Base-by-base conservation (phyloP, 345 rosid genomes). In the Moricandia arvensis region DNA sequence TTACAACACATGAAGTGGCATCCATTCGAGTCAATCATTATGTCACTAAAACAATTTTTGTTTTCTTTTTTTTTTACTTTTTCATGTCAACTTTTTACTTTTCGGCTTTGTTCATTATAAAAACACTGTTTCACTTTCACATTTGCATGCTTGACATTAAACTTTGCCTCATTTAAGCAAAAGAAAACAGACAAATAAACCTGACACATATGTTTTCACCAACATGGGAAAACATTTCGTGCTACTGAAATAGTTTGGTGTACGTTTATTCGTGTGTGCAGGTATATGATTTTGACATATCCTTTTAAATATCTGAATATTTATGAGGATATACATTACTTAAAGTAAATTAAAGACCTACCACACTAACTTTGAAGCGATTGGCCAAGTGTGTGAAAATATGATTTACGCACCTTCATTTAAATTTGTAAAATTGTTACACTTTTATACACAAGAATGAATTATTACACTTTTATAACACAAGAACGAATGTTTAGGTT, bases 1-100 rank as follows among this genome's bases (percentile, higher is more conserved):
- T 55, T 54, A 69, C 59, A 30, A 63, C 15, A 38, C 38, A 76
- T 76, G 75, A 76, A 69, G 80, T 76, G 75, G 75, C 75, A 76
- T 4, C 72, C 30, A 43, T 57, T 71, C 41, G 54, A 4, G 5
- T 55, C 72, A 70, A 77, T 77, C 76, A 77, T 77, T 71, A 27
- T 45, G 53, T 45, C 53, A 43, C 49, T 12, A 43, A 43, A 45
- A 2, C 13, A 29, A 29, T 4, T 29, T 29, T 61, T 3, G 1
- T 29, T 29, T 29, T 1, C 1, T 15, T 58, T n/a, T n/a, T n/a
- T 51, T 15, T 2, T 6, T 10, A 15, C 24, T 34, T 15, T 55
- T 54, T 2, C 4, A 60, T 69, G 75, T 76, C 71, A 54, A 76
- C 66, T 71, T 70, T 76, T 76, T 70, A 76, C 66, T 76, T 76